Base-by-base conservation (phyloP, 108 stramenopile genomes). In the Fistulifera pelliculosa region DNA sequence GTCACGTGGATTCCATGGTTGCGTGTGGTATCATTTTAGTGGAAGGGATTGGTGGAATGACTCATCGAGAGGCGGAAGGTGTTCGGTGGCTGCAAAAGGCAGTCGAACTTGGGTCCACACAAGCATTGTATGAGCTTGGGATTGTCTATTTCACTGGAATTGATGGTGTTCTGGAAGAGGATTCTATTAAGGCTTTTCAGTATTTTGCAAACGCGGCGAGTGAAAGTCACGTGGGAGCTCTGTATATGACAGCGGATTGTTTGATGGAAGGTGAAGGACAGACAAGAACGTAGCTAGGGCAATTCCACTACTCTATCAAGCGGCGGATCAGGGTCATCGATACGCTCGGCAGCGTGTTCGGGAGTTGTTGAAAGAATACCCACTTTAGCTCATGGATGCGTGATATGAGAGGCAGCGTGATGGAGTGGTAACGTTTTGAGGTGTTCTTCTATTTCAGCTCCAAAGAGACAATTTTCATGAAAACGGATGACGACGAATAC, bases 191-290 rank as follows among this genome's bases (percentile, higher is more conserved):
- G 14, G 70, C 70, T 15, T 64, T 65, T 51, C 40, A 41, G 16
- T 47, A 65, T 21, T 71, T 71, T 49, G 31, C 38, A 50, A 11
- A 49, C 7, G 70, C 70, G 23, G 70, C 70, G 15, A 45, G 55
- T 23, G 42, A 51, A 40, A 58, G 62, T 18, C 70, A 71, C 38
- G 52, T 56, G 0, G 70, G 45, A 16, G 70, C 53, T 14, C 23
- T 71, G 52, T 71, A 65, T 48, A 71, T 71, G 70, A 47, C 51
- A 4, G 70, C 70, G 0, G 70, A 71, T 61, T 71, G 70, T 43
- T 49, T 71, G 28, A 28, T 65, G 25, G 70, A 71, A 52, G 70
- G 70, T 35, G 70, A 71, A 25, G 70, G 70, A 61, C 60, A 18
- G 35, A 56, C 13, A 27, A 47, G 5, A 54, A 45, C 52, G 64